Base-by-base conservation (phyloP, 2,329 filamentous ascomycete species). In the Ilyonectria robusta region DNA sequence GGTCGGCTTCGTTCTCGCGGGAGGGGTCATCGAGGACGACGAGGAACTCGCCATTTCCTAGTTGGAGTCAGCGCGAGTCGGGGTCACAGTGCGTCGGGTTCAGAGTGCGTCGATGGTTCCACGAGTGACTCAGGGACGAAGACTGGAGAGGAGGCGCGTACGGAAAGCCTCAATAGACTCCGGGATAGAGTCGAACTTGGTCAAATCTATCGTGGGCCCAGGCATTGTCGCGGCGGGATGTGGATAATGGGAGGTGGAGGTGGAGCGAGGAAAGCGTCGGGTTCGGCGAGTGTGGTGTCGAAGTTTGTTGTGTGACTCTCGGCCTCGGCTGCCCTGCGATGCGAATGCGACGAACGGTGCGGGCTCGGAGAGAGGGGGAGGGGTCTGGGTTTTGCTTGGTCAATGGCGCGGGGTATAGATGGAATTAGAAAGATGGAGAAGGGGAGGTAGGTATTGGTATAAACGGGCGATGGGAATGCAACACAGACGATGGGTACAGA, bases 1-100 rank as follows among this genome's bases (percentile, higher is more conserved):
- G 89, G 84, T 99, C 96, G 81, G 95, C 96, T 87, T 99, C 96
- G 81, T 99, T 99, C 82, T 99, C 96, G 81, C 96, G 95, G 69
- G 91, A 89, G 71, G 94, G 91, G 74, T 94, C 93, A 85, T 99
- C 96, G 77, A 99, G 93, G 42, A 98, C 95, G 69, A 99, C 91
- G 79, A 99, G 92, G 87, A 98, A 98, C 79, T 98, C 91, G 81
- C 94, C 94, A 81, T 91, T 89, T 77, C 86, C 91, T 93, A 71
- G 7, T 59, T 55, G 63, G 33, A 35, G 33, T 42, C 57, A 66
- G 59, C 33, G 13, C 40, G 29, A 29, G 19, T 7, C 31, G 47
- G 31, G 31, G 8, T 50, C 17, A 35, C 46, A 15, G 47, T 17
- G 31, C 10, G 19, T 7, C 31, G 47, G 31, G 31, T 8, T 44